Conservation (phyloP, 2,329 filamentous ascomycete genomes). For the Paradendryphiella salina region DNA sequence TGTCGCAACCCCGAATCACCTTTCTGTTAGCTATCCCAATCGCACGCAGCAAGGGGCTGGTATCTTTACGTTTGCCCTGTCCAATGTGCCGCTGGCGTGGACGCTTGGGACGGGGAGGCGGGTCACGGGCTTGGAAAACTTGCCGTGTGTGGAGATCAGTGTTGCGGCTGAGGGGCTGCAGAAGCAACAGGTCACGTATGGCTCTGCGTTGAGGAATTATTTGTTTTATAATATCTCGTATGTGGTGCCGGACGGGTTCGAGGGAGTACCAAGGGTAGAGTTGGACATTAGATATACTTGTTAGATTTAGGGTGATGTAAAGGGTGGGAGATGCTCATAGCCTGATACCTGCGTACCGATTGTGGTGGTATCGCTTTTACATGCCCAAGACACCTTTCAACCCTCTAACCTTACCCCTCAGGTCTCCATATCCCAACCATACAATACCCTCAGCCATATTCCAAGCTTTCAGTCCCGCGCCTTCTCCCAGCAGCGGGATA, state of each 20-base stretch:
- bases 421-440: conserved; percentile 53
- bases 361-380: conserved; percentile 7
- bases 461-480: conserved; percentile 46
- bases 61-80: conserved; percentile 26
- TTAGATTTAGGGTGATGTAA: conserved; percentile 23
- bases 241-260: conserved; percentile 48
- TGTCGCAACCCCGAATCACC: conserved; percentile 6
- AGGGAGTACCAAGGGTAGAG: conserved; percentile 46
- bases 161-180: conserved; percentile 27
- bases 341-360: neutral
- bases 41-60: conserved; percentile 22
- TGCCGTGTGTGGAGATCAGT: conserved; percentile 45
- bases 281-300: conserved; percentile 44
- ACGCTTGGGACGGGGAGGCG: conserved; percentile 14
- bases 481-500: conserved; percentile 68
- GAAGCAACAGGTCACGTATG: conserved; percentile 46
- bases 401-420: conserved; percentile 45
- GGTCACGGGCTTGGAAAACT: conserved; percentile 18
- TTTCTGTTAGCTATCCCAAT: conserved; percentile 27
- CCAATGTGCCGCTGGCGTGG: conserved; percentile 25
- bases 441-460: conserved; percentile 52
- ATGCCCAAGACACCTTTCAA: conserved; percentile 47
- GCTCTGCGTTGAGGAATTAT: conserved; percentile 47
- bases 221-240: conserved; percentile 55
- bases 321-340: neutral